These are phyloP conservation scores for Bruguiera parviflora DNA, from an alignment of 345 rosid species.

Conservation along the genomic window DNA sequence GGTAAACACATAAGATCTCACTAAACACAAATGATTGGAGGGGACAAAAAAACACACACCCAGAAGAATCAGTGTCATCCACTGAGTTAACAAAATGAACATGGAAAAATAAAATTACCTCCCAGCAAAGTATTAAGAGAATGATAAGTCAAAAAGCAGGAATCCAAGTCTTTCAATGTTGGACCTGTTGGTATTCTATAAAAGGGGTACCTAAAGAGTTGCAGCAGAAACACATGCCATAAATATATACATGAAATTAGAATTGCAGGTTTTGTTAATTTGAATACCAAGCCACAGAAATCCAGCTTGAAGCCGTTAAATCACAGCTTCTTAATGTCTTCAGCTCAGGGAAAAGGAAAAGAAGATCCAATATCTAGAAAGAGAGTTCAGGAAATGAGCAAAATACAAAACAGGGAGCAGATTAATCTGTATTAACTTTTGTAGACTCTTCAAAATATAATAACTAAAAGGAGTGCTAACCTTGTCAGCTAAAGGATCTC, in stretches of 20 bases:
- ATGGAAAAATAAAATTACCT: conserved; percentile 10
- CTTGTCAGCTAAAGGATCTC: conserved; percentile 32
- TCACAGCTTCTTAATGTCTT: conserved; percentile 27
- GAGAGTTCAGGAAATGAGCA: background rate
- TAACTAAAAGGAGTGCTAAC: background rate
- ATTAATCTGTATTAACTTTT: background rate
- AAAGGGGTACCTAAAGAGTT: conserved; percentile 29
- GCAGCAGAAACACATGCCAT: conserved; percentile 8
- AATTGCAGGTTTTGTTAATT: background rate
- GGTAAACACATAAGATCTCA: background rate
- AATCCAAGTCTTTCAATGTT: conserved; percentile 31
- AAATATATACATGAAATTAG: background rate
- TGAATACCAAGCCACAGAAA: conserved; percentile 34
- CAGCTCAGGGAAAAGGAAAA: conserved; percentile 23
- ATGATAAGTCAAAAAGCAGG: conserved; percentile 30
- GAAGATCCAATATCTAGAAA: conserved; percentile 20
- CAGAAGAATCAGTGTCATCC: background rate
- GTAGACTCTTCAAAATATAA: background rate
- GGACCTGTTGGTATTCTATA: conserved; percentile 34
- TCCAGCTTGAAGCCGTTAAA: conserved; percentile 27
- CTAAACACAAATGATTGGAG: background rate
- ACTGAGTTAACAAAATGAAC: background rate
- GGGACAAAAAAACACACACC: background rate
- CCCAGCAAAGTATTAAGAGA: conserved; percentile 23
- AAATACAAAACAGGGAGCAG: background rate